Conservation (phyloP, 306 rosid genomes). For the Glycine tomentella region DNA sequence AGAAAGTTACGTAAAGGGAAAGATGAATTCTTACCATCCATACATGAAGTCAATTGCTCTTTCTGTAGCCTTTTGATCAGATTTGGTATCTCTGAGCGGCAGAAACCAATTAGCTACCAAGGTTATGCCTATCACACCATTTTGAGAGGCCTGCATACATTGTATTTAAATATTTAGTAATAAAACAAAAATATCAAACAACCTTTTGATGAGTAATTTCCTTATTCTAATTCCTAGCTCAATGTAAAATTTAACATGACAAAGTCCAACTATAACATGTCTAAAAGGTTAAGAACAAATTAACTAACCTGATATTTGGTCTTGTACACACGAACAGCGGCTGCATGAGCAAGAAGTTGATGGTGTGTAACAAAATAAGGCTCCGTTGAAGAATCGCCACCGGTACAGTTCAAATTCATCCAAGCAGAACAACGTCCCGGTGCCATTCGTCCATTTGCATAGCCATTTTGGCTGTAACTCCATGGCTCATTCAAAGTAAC, state of each 20-base stretch:
- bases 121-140: conserved; percentile 61
- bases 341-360: conserved; percentile 45
- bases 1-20: too few species aligned
- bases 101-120: conserved; percentile 47
- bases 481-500: conserved; percentile 69
- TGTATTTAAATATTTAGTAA: not conserved
- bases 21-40: conserved; percentile 55
- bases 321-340: not conserved
- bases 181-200: not conserved
- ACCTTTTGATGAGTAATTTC: not conserved
- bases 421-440: conserved; percentile 45
- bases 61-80: conserved; percentile 42
- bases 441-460: conserved; percentile 42
- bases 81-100: conserved; percentile 42
- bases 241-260: not conserved
- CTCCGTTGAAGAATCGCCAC: conserved; percentile 40
- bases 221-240: not conserved
- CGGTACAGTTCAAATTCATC: conserved; percentile 34
- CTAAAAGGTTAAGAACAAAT: not conserved
- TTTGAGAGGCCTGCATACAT: conserved; percentile 50
- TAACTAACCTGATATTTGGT: not conserved
- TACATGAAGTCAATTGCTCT: conserved; percentile 56
- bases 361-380: conserved; percentile 36
- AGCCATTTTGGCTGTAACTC: conserved; percentile 40
- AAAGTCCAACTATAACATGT: not conserved